phyloP scores from a whole-genome alignment of 2,329 filamentous ascomycete genomes.

The Paramyrothecium roridum region DNA sequence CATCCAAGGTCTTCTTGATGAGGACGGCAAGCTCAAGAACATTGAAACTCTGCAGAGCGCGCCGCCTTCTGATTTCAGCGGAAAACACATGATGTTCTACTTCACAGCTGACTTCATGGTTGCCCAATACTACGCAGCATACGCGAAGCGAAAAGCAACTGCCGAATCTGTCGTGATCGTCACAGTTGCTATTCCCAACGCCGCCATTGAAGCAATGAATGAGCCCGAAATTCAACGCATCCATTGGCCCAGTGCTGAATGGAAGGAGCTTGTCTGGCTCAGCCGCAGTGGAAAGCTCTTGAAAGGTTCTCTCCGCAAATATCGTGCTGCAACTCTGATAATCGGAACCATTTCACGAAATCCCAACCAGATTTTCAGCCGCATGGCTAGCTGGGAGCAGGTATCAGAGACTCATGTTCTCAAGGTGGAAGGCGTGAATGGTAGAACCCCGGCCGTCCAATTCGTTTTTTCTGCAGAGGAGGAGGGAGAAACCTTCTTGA shows the following conservation, averaged over 20 bases:
- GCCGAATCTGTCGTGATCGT: conserved; percentile 9
- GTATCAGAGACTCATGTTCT: conserved; percentile 5
- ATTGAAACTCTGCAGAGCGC: conserved; percentile 4
- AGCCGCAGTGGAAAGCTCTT: neutral
- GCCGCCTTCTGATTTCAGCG: conserved; percentile 6
- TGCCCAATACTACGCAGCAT: conserved; percentile 11
- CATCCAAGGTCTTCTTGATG: conserved; percentile 5
- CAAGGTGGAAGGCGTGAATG: neutral
- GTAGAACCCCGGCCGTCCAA: conserved; percentile 2
- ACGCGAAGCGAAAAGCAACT: conserved; percentile 10
- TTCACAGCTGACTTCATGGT: conserved; percentile 9
- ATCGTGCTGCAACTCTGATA: conserved; percentile 5
- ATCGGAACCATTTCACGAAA: conserved; percentile 8
- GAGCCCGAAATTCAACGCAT: conserved; percentile 3
- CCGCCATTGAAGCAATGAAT: conserved; percentile 1
- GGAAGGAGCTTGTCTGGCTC: conserved; percentile 10
- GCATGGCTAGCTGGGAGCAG: conserved; percentile 3
- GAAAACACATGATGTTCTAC: conserved; percentile 1
- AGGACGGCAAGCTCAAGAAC: neutral
- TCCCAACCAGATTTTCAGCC: conserved; percentile 1
- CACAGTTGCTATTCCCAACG: conserved; percentile 6
- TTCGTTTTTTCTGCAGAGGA: conserved; percentile 7
- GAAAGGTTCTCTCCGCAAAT: conserved; percentile 4
- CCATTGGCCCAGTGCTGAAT: conserved; percentile 9
- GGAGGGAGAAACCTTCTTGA: neutral